Percentiles rank a stretch among this genome's conserved stretches.
Conservation (phyloP, 2,329 filamentous ascomycete genomes). For the Aspergillus ochraceus region DNA sequence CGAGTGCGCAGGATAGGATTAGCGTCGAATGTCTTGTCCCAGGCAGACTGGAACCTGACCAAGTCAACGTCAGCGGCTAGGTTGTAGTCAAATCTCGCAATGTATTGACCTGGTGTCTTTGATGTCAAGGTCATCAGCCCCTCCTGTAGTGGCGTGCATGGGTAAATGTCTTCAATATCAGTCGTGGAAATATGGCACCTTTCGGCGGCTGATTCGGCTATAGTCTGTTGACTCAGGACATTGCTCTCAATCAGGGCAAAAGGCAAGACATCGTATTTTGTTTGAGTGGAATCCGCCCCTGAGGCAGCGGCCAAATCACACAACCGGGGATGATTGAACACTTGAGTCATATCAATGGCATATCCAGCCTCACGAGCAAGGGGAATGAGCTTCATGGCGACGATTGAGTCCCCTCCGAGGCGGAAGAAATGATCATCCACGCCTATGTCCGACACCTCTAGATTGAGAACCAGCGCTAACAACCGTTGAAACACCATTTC, state of each 20-base stretch:
- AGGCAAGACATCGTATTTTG: too few species aligned
- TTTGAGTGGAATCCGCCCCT: too few species aligned
- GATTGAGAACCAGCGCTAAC: neutral
- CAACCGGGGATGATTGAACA: neutral
- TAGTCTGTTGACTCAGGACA: too few species aligned
- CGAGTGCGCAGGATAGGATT: constrained; percentile 2
- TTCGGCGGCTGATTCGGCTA: too few species aligned
- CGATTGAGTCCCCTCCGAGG: constrained; percentile 24
- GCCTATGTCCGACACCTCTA: neutral
- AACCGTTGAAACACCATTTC: neutral
- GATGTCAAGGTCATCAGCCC: constrained; percentile 41
- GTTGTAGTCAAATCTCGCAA: neutral
- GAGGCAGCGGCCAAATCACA: neutral
- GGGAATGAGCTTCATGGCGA: constrained; percentile 14
- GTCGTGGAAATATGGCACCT: too few species aligned
- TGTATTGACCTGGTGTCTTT: constrained; percentile 38
- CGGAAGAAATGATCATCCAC: constrained; percentile 23
- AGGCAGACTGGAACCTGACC: neutral
- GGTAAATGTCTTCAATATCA: constrained; percentile 16
- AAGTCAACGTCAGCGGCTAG: neutral
- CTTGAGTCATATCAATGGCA: neutral
- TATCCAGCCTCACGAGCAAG: neutral
- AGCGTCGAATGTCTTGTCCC: neutral
- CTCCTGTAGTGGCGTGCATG: constrained; percentile 37
- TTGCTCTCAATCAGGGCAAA: too few species aligned